Evolutionary conservation across 2,329 filamentous ascomycete genomes (phyloP).

Genomic region (Colletotrichum sp.): DNA sequence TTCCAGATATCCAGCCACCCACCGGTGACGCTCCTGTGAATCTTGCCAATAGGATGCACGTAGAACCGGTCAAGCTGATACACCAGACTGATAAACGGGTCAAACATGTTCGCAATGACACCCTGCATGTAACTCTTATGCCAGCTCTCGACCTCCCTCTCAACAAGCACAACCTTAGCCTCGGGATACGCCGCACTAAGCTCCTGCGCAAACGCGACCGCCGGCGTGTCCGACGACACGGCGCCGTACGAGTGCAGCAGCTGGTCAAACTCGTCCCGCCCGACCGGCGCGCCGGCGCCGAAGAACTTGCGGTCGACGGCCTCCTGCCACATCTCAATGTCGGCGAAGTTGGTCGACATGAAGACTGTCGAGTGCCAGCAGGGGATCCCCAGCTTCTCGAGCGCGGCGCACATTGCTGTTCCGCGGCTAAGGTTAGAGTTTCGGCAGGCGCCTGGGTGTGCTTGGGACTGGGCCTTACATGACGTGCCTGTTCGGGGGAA

Average conservation of each 20-base stretch:
- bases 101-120: constrained; percentile 1
- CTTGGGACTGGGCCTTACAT: constrained; percentile 2
- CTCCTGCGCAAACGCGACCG: constrained; percentile 38
- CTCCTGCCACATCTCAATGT: constrained; percentile 27
- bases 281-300: constrained; percentile 4
- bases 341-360: constrained; percentile 24
- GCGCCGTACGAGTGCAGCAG: constrained; percentile 29
- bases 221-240: constrained; percentile 43
- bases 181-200: constrained; percentile 46
- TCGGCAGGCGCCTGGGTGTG: neutral
- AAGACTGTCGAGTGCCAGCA: constrained; percentile 24
- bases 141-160: constrained; percentile 33
- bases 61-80: constrained; percentile 3
- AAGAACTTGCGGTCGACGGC: constrained; percentile 25
- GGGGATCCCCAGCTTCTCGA: constrained; percentile 21
- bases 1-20: constrained; percentile 7
- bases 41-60: constrained; percentile 3
- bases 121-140: constrained; percentile 24
- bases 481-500: constrained; percentile 26
- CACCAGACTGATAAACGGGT: neutral
- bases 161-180: constrained; percentile 42
- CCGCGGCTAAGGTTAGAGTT: neutral
- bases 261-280: constrained; percentile 22
- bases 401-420: constrained; percentile 21
- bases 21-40: neutral